Evolutionary conservation across 768 basidiomycete species (phyloP), one percentile per base, ranked within the genome.

Genomic region (Suillus subaureus): DNA sequence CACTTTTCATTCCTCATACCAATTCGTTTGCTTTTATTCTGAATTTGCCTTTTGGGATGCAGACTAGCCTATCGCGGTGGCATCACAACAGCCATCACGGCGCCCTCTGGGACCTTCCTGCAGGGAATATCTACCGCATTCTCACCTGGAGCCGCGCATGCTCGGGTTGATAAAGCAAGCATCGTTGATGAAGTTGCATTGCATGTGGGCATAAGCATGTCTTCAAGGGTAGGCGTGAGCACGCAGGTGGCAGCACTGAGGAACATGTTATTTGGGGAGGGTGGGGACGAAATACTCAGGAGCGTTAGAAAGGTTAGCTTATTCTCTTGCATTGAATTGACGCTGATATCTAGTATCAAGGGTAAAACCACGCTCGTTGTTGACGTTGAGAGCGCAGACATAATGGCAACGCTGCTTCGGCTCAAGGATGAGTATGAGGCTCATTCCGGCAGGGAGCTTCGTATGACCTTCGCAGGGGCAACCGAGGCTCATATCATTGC

Each of bases 361-460:
- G 89, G 90, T 18, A 77, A 85, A 12, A 77, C 91, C 39, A 88
- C 89, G 1, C 75, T 94, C 45, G 87, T 94, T 6, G 77, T 93
- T 21, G 83, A 89, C 45, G 88, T 89, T 8, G 79, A 88, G 67
- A 89, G 81, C 70, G 88, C 88, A 15, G 91, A 94, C 71, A 83
- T 88, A 31, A 93, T 94, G 83, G 87, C 89, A 4, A 83, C 84
- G 2, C 76, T 94, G 40, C 74, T 94, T 55, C 80, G 84, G 23
- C 77, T 94, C 69, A 93, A 93, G 75, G 77, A 79, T 15, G 88
- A 93, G 67, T 82, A 90, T 33, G 89, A 90, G 64, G 79, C 82
- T 58, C 80, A 77, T 43, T 82, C 85, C 52, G 87, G 87, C 13
- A 83, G 84, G 43, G 80, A 79, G 16, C 85, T 92, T 78, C 81